Evolutionary conservation across 2,329 filamentous ascomycete genomes (phyloP).

Genomic region (Apiospora saccharicola): DNA sequence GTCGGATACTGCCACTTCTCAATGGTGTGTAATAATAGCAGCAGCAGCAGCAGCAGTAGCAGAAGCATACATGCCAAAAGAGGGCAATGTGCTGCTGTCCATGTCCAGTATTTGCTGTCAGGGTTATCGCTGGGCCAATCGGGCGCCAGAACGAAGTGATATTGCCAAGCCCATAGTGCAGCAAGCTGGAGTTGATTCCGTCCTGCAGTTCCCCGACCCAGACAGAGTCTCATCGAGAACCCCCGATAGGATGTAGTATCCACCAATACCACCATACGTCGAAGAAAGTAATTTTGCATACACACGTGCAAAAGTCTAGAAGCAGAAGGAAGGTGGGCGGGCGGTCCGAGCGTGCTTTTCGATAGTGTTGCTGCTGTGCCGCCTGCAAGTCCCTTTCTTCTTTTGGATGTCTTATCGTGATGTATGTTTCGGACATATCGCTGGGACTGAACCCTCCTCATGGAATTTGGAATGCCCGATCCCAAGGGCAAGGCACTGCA

Average conservation of each 20-base stretch:
- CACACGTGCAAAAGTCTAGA: neutral
- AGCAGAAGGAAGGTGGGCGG: neutral
- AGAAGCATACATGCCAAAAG: neutral
- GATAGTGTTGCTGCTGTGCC: slow-evolving; percentile 19
- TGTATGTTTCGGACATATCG: neutral
- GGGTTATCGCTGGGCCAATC: neutral
- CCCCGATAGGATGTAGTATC: neutral
- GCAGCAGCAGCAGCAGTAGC: no score
- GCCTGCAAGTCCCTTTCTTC: neutral
- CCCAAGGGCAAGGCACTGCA: neutral
- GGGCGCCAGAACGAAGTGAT: neutral
- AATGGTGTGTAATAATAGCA: neutral
- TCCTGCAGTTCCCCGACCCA: neutral
- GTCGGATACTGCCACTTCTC: neutral
- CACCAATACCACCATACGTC: neutral
- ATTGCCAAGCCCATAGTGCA: neutral
- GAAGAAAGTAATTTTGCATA: neutral
- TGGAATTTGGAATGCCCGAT: no score
- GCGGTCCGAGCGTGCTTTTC: slow-evolving; percentile 19
- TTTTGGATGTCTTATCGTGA: neutral
- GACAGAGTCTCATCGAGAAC: neutral
- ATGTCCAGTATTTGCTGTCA: neutral
- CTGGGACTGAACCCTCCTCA: neutral
- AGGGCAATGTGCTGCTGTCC: neutral
- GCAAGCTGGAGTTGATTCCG: neutral